Percentiles rank a stretch among this genome's conserved stretches.
Evolutionary conservation across 2,329 filamentous ascomycete genomes (phyloP).

Genomic region (Colletotrichum tabaci): DNA sequence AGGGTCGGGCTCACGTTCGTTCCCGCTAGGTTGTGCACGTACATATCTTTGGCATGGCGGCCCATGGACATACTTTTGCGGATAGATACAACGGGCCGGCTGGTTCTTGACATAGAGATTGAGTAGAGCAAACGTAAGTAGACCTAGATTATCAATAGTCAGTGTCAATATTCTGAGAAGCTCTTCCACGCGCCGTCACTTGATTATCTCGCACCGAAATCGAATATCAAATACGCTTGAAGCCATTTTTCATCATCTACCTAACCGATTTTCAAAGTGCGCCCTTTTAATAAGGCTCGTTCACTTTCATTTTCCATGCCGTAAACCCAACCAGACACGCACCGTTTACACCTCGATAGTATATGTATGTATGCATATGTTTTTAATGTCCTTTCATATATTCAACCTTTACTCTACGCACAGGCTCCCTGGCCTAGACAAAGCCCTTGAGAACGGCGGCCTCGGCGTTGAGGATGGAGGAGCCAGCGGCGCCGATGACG

Average conservation of each 20-base stretch:
- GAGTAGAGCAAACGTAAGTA: conserved; percentile 13
- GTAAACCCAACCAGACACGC: conserved; percentile 20
- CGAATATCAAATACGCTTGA: background rate
- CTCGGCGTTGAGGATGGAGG: conserved; percentile 94
- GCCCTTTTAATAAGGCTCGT: background rate
- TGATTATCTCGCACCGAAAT: too few species aligned
- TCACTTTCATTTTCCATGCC: conserved; percentile 27
- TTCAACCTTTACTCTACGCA: background rate
- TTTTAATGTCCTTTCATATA: background rate
- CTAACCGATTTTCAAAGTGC: background rate
- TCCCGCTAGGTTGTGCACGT: conserved; percentile 8
- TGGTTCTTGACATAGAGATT: conserved; percentile 17
- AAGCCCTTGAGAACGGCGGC: conserved; percentile 92
- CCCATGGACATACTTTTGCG: conserved; percentile 14
- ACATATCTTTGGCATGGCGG: conserved; percentile 10
- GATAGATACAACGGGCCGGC: conserved; percentile 18
- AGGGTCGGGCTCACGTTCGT: background rate
- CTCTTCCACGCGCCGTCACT: background rate
- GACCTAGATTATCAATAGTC: conserved; percentile 12
- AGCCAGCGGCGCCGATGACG: conserved; percentile 96
- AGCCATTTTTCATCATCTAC: conserved; percentile 8
- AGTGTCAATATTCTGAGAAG: background rate
- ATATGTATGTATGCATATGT: too few species aligned
- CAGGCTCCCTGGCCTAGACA: conserved; percentile 62
- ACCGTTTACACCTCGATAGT: conserved; percentile 2